Evolutionary conservation across 164 flowering plant species (phyloP).

Genomic region (Nelumbo lutea): DNA sequence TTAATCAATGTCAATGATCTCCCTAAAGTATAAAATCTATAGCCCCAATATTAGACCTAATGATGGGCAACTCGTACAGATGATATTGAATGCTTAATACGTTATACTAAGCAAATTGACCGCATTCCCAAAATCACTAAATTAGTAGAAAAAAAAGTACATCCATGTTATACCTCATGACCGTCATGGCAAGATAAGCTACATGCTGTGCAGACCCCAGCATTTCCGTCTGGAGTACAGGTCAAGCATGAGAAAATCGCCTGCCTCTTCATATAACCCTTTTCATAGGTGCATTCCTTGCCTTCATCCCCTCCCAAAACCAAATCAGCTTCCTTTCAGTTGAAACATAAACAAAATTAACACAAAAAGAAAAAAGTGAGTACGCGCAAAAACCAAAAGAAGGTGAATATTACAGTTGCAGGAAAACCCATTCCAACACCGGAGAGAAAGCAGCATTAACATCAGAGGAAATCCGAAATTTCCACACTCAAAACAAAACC

Average conservation of each 20-base stretch:
- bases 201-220: conserved; percentile 97
- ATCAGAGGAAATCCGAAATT: background rate
- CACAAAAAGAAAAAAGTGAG: background rate
- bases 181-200: conserved; percentile 91
- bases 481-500: conserved; percentile 3
- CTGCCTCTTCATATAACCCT: conserved; percentile 95
- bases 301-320: conserved; percentile 99
- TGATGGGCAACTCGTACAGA: background rate
- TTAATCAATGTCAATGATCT: background rate
- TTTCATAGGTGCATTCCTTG: conserved; percentile 80
- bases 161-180: conserved; percentile 60
- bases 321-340: conserved; percentile 80
- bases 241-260: conserved; percentile 95
- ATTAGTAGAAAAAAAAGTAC: too few relatives aligned
- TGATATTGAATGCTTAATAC: background rate
- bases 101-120: background rate
- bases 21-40: background rate
- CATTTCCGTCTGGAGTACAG: conserved; percentile 91
- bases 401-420: background rate
- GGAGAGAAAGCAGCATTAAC: background rate
- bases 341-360: conserved; percentile 1
- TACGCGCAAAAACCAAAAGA: background rate
- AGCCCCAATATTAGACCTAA: background rate
- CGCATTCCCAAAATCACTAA: too few relatives aligned
- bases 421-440: background rate